Base-by-base conservation (phyloP, 768 basidiomycete species). In the Hortiboletus flavorubellus region DNA sequence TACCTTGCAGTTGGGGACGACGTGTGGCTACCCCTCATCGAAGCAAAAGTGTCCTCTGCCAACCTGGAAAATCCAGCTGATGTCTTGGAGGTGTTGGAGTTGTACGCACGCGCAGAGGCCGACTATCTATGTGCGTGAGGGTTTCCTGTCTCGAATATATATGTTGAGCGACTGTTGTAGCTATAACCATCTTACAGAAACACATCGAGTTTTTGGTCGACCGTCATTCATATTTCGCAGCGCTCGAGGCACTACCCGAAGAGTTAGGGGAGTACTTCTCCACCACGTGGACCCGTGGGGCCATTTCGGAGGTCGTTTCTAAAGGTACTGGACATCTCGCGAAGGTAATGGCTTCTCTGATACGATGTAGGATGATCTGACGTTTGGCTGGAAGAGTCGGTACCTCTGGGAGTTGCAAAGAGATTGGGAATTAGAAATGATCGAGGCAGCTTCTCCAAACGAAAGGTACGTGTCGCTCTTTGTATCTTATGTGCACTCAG, bases 111-210 rank as follows among this genome's bases (percentile, higher is more conserved):
- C 35, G 91, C 92, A 21, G 87, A 87, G 62, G 72, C 67, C 10
- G 92, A 93, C 63, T 93, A 92, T 68, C 68, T 93, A 35, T 93
- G 92, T 93, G 68, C 64, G 90, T 78, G 31, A 43, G 48, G 47
- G 42, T 48, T 34, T 51, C n/a, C 43, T 47, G 44, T 38, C 35
- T 12, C 34, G 53, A 53, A 47, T 31, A 26, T 60, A 46, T 62
- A 31, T 63, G 54, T 49, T 66, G 51, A 66, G 47, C 55, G 38
- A 51, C n/a, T 12, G 49, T 54, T 60, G 49, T 68, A 93, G 91
- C 90, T n/a, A 85, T 93, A 35, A 80, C 86, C 1, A 71, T 93
- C 45, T 77, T 93, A 44, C 77, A 80, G 65, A 81, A 76, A 56
- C 91, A 93, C 70, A 62, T 88, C 37, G 75, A 85, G 34, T 85